phyloP scores from a whole-genome alignment of 371 early-diverging fungal genomes.

The Rhizopus sp. region DNA sequence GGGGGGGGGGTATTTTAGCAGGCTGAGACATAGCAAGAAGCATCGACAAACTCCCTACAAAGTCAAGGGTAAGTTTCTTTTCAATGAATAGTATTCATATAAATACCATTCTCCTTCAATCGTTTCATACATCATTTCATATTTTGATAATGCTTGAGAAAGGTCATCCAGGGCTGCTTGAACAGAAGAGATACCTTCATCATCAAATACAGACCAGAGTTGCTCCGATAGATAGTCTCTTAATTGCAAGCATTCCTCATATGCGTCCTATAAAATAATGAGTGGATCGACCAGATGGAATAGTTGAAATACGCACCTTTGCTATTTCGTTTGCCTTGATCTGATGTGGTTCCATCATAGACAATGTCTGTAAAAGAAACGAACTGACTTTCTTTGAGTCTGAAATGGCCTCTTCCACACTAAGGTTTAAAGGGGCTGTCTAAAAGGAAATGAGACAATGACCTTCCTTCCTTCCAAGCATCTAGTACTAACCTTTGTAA shows the following conservation, averaged over 20 bases:
- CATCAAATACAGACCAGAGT: slow-evolving; percentile 42
- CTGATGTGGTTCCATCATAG: slow-evolving; percentile 38
- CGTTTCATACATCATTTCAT: slow-evolving; percentile 37
- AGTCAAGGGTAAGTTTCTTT: too few relatives aligned
- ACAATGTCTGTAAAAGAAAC: slow-evolving; percentile 34
- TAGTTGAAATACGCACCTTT: slow-evolving; percentile 20
- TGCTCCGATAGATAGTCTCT: slow-evolving; percentile 45
- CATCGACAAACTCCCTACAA: slow-evolving; percentile 17
- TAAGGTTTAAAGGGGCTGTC: slow-evolving; percentile 31
- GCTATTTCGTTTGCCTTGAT: slow-evolving; percentile 40
- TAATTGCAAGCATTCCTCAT: slow-evolving; percentile 38
- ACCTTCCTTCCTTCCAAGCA: neutral
- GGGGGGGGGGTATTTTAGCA: slow-evolving; percentile 3
- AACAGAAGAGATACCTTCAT: slow-evolving; percentile 32
- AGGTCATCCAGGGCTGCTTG: slow-evolving; percentile 39
- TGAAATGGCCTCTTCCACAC: slow-evolving; percentile 33
- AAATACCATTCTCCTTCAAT: slow-evolving; percentile 24
- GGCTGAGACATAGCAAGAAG: slow-evolving; percentile 16
- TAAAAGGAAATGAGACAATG: slow-evolving; percentile 1
- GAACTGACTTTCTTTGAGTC: slow-evolving; percentile 31
- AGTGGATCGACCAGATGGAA: neutral
- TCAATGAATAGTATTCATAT: neutral
- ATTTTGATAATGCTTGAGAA: slow-evolving; percentile 23
- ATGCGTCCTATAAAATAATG: slow-evolving; percentile 33
- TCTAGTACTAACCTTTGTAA: slow-evolving; percentile 14